Base-by-base conservation (phyloP, 1,284 basidiomycete species). In the Apiotrichum akiyoshidainum region DNA sequence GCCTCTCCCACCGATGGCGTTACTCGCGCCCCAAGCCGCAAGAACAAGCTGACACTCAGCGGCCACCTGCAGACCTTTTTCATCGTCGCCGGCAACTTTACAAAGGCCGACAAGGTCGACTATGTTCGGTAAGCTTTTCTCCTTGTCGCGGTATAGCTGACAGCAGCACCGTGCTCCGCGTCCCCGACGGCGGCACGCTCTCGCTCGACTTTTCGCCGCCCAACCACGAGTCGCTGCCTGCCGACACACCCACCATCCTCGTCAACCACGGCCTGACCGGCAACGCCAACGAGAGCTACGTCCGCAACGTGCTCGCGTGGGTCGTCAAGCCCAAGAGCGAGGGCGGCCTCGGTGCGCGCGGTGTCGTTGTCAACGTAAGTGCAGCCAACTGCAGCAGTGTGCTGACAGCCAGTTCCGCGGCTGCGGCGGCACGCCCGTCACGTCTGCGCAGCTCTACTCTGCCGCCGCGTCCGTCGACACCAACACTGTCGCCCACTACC, bases 211-310 rank as follows among this genome's bases (percentile, higher is more conserved):
- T 73, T 16, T 68, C 76, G 0, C 76, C 76, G 2, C 64, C 68
- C 16, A 54, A 84, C 64, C 80, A 84, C 57, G 77, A 80, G 22
- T 73, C 79, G 14, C 70, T 88, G 12, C 75, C 79, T 33, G 81
- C 85, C 22, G 83, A 87, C 60, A 83, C 87, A 2, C 92, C 93
- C 5, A 86, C 94, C 45, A 80, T 97, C 52, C 87, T 92, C 12
- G 80, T 87, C 62, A 74, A 69, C 37, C 93, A 96, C 69, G 92
- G 92, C 19, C 79, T 95, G 48, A 91, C 90, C 9, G 92, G 92
- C 72, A 92, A 91, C 31, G 91, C 89, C 14, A 85, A 93, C 73
- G 93, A 95, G 81, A 83, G 87, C 21, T 95, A 95, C 70, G 89
- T 96, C 45, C 82, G 91, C 60, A 86, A 89, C 31, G 82, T 95